Evolutionary conservation across 306 rosid species (phyloP).

Genomic region (barrel medic (Medicago truncatula)): DNA sequence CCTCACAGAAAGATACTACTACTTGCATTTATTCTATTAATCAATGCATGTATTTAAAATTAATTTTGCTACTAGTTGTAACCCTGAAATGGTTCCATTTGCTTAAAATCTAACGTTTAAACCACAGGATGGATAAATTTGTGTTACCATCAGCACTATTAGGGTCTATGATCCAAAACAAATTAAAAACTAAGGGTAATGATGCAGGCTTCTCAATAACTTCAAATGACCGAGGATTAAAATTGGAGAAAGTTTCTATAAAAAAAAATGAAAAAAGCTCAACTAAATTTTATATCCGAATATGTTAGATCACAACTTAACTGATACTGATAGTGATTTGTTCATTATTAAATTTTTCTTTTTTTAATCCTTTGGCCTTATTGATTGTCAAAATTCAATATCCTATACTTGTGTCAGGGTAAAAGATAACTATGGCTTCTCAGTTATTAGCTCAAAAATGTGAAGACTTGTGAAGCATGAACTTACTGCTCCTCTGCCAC

Average conservation of each 20-base stretch:
- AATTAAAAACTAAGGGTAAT: slow-evolving; percentile 14
- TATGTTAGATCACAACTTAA: not conserved
- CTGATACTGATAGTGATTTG: slow-evolving; percentile 1
- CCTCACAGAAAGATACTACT: slow-evolving; percentile 20
- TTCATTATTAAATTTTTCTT: slow-evolving; percentile 10
- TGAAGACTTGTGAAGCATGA: slow-evolving; percentile 15
- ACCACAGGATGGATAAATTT: slow-evolving; percentile 12
- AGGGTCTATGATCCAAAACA: slow-evolving; percentile 17
- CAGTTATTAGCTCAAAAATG: slow-evolving; percentile 32
- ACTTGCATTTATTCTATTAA: not conserved
- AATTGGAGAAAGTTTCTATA: not conserved
- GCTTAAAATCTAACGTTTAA: slow-evolving; percentile 21
- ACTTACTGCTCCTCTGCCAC: slow-evolving; percentile 98
- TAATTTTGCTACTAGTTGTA: slow-evolving; percentile 2
- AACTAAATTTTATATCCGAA: not conserved
- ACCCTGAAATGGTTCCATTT: slow-evolving; percentile 19
- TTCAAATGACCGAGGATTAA: not conserved
- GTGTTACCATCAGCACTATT: slow-evolving; percentile 21
- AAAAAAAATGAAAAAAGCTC: slow-evolving; percentile 8
- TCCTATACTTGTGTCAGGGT: slow-evolving; percentile 21
- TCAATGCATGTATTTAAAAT: slow-evolving; percentile 11
- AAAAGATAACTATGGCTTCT: slow-evolving; percentile 24
- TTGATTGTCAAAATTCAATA: slow-evolving; percentile 26
- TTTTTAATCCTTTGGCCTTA: not conserved
- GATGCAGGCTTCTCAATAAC: no score